These are phyloP conservation scores for Cinchona pubescens DNA, from an alignment of 257 asterid species.

Conservation along the genomic window DNA sequence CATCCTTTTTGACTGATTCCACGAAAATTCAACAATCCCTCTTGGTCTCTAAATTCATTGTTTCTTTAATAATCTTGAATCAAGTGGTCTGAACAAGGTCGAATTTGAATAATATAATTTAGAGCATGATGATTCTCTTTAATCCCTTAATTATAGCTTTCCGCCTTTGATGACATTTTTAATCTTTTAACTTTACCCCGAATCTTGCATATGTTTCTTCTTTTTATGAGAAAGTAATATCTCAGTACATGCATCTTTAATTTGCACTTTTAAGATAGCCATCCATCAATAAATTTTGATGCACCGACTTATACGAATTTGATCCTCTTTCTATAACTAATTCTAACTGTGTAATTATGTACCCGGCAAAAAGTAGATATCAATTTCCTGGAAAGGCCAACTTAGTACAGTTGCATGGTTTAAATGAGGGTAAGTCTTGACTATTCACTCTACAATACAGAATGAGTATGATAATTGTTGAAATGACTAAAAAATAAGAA, in stretches of 20 bases:
- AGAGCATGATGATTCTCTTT: not conserved
- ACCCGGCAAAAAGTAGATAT: not conserved
- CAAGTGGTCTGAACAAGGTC: not conserved
- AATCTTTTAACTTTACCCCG: not conserved
- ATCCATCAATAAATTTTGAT: not conserved
- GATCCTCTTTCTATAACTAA: not conserved
- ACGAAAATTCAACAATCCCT: not conserved
- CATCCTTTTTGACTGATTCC: constrained; percentile 21
- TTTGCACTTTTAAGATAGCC: not conserved
- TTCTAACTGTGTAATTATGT: not conserved
- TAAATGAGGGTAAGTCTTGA: no score
- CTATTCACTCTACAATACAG: no score
- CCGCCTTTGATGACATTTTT: constrained; percentile 26
- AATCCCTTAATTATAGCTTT: constrained; percentile 11
- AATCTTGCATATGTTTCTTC: constrained; percentile 20
- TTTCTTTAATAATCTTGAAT: not conserved
- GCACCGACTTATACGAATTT: constrained; percentile 3
- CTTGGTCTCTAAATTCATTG: not conserved
- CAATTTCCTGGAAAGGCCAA: not conserved
- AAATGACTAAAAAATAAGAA: no score
- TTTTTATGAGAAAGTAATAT: not conserved
- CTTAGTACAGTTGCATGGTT: not conserved
- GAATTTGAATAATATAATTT: not conserved
- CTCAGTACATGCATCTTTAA: not conserved
- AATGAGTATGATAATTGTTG: no score